A percentile compares a stretch with the other conserved stretches of the same genome.
These are phyloP conservation scores for Trichoderma asperellum DNA, from an alignment of 2,329 filamentous ascomycete genomes.

Conservation along the genomic window DNA sequence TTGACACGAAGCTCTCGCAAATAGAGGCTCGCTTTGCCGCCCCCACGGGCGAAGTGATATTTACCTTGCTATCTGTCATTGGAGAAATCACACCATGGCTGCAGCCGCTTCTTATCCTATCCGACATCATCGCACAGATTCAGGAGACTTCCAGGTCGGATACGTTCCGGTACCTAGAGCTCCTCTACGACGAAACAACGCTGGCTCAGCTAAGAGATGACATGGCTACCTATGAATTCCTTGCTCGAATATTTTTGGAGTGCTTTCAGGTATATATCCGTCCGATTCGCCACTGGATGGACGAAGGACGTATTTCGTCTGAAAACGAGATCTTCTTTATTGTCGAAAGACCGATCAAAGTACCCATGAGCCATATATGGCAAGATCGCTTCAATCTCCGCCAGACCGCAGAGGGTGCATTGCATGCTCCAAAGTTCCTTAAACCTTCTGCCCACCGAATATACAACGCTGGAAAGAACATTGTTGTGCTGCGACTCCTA, in stretches of 20 bases:
- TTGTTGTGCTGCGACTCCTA: slow-evolving; percentile 78
- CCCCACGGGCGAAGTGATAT: slow-evolving; percentile 55
- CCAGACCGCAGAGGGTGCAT: slow-evolving; percentile 58
- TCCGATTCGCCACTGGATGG: slow-evolving; percentile 84
- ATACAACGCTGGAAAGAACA: slow-evolving; percentile 86
- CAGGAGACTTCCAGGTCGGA: slow-evolving; percentile 52
- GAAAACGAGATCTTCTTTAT: slow-evolving; percentile 78
- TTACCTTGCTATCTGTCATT: slow-evolving; percentile 69
- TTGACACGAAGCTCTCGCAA: slow-evolving; percentile 62
- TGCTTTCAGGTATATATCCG: slow-evolving; percentile 83
- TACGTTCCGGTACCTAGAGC: slow-evolving; percentile 76
- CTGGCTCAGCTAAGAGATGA: slow-evolving; percentile 72
- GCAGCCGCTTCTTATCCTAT: slow-evolving; percentile 61
- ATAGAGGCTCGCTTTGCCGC: slow-evolving; percentile 65
- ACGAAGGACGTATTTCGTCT: slow-evolving; percentile 69
- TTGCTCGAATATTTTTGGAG: slow-evolving; percentile 74
- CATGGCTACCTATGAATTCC: slow-evolving; percentile 60
- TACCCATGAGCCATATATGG: slow-evolving; percentile 72
- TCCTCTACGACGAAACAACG: slow-evolving; percentile 72
- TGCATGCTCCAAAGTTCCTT: slow-evolving; percentile 77
- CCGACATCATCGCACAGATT: slow-evolving; percentile 63
- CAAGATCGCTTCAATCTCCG: slow-evolving; percentile 72
- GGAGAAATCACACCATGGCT: slow-evolving; percentile 59
- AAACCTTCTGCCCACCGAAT: slow-evolving; percentile 70
- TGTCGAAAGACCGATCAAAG: slow-evolving; percentile 57